Conservation (phyloP, 805 yeast genomes). For the Starmerella riodocensis region DNA sequence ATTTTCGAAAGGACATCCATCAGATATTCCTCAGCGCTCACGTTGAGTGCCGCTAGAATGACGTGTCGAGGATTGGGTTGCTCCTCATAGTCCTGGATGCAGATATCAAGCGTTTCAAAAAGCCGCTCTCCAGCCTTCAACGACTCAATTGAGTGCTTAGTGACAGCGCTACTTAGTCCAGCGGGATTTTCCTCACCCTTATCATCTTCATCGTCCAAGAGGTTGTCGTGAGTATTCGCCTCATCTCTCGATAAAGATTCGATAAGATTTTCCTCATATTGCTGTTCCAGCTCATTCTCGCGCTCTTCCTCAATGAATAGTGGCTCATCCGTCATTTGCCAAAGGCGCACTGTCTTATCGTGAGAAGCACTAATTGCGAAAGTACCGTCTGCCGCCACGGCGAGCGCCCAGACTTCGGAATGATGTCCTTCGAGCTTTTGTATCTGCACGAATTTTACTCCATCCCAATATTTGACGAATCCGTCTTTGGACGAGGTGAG, state of each 20-base stretch:
- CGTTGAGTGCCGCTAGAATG: conserved; percentile 56
- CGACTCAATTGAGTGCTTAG: conserved; percentile 77
- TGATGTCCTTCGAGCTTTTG: conserved; percentile 81
- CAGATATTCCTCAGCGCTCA: conserved; percentile 66
- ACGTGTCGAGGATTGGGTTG: conserved; percentile 37
- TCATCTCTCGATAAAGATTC: conserved; percentile 44
- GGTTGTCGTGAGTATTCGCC: conserved; percentile 18
- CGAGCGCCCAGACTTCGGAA: conserved; percentile 84
- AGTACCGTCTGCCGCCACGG: conserved; percentile 55
- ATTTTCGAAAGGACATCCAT: conserved; percentile 57
- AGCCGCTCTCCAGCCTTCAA: conserved; percentile 87
- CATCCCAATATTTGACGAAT: conserved; percentile 92
- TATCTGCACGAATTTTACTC: conserved; percentile 86
- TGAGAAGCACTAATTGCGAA: conserved; percentile 75
- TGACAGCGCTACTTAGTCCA: conserved; percentile 43
- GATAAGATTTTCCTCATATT: conserved; percentile 69
- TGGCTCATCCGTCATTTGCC: conserved; percentile 88
- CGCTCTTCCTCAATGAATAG: conserved; percentile 95
- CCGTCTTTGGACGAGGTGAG: conserved; percentile 86
- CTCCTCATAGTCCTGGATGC: conserved; percentile 49
- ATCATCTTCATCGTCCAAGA: conserved; percentile 30
- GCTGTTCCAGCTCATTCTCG: conserved; percentile 88
- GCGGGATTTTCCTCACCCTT: too few species aligned
- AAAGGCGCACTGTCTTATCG: conserved; percentile 84
- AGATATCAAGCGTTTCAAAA: conserved; percentile 83